A percentile compares a stretch with the other conserved stretches of the same genome.
These are phyloP conservation scores for Lycium barbarum DNA, from an alignment of 257 asterid species.

Conservation along the genomic window DNA sequence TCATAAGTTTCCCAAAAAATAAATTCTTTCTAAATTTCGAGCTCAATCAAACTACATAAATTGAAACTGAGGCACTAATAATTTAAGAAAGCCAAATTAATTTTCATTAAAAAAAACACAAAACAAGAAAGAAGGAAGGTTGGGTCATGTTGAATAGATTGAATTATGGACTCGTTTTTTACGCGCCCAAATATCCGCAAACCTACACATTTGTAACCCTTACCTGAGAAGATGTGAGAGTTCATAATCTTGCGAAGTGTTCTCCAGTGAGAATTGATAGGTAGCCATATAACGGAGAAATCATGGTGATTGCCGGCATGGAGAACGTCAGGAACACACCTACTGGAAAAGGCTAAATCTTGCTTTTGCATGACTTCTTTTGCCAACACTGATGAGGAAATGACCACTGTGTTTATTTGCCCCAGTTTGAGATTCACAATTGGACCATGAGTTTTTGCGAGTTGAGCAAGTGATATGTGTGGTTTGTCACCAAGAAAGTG, in stretches of 20 bases:
- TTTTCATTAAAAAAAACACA: background rate
- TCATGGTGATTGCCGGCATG: constrained; percentile 66
- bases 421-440: constrained; percentile 76
- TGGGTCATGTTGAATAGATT: background rate
- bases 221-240: constrained; percentile 63
- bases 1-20: no score
- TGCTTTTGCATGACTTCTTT: constrained; percentile 71
- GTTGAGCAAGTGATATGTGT: constrained; percentile 64
- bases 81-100: no score
- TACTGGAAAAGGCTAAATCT: constrained; percentile 65
- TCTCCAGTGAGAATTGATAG: constrained; percentile 67
- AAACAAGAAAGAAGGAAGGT: background rate
- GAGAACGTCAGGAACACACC: constrained; percentile 54
- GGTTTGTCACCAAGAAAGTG: constrained; percentile 75
- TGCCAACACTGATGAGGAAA: constrained; percentile 67
- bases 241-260: constrained; percentile 64
- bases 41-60: no score
- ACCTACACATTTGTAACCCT: no score
- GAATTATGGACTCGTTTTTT: no score
- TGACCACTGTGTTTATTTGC: constrained; percentile 54
- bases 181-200: no score
- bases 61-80: no score
- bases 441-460: constrained; percentile 69
- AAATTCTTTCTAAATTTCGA: no score
- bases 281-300: constrained; percentile 73